Evolutionary conservation across 2,329 filamentous ascomycete species (phyloP), one percentile per base, ranked within the genome.

Genomic region (Epichloe festucae): DNA sequence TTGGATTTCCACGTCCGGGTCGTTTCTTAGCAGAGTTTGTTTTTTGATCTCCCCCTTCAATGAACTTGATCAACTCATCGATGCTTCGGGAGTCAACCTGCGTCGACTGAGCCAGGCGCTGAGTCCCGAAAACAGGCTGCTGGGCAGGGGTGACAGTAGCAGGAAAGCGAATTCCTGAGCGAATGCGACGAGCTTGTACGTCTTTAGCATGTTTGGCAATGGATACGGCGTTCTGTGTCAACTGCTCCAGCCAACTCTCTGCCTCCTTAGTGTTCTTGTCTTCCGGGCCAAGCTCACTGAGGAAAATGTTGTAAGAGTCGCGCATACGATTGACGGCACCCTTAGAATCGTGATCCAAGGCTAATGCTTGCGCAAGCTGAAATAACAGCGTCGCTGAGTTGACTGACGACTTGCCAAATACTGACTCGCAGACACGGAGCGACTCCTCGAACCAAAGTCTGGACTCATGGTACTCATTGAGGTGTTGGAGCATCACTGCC

Each of bases 191-290:
- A 46, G 82, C 82, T 68, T 93, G 84, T 39, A 87, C 76, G 57
- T 93, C 87, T 72, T 95, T 95, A 54, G 88, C 86, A 63, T 95
- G 89, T 73, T 94, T 96, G 48, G 90, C 91, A 58, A 97, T 89
- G 36, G 82, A 86, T 41, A 98, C 93, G 44, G 93, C 93, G 62
- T 94, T 96, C 68, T 94, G 87, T 0, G 91, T 97, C 53, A 98
- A 79, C 69, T 95, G 90, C 69, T 95, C 89, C 23, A 97, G 80
- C 93, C 93, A 98, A 63, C 81, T 87, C 73, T 95, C 90, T 2
- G 93, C 91, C 67, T 98, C 93, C 74, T 95, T 96, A 56, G 93
- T 98, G 74, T 98, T 97, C 69, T 90, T 89, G 68, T 97, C 90
- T 40, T 95, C 84, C 2, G 89, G 74, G 31, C 93, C 93, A 5